Percentiles rank a stretch among this genome's conserved stretches.
These are phyloP conservation scores for Tolypocladium paradoxum DNA, from an alignment of 2,329 filamentous ascomycete genomes.

Conservation along the genomic window DNA sequence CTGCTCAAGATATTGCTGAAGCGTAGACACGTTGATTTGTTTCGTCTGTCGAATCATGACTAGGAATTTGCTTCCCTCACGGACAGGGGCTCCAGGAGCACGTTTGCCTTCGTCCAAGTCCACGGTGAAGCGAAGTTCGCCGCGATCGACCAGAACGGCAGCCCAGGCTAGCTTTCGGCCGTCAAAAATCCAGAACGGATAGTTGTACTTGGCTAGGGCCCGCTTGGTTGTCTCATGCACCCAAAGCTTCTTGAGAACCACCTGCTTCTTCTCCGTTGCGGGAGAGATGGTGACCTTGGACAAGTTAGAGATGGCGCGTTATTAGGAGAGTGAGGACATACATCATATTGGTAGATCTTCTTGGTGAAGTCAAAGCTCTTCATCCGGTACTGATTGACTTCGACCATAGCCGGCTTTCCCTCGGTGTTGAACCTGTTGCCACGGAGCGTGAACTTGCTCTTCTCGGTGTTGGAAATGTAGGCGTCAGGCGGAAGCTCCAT, in stretches of 20 bases:
- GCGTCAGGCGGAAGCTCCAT: constrained; percentile 50
- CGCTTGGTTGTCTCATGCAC: constrained; percentile 48
- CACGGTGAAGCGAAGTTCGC: constrained; percentile 47
- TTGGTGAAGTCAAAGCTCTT: constrained; percentile 41
- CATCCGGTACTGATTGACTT: constrained; percentile 70
- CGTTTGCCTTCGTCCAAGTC: constrained; percentile 61
- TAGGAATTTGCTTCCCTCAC: constrained; percentile 39
- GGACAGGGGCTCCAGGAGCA: constrained; percentile 20
- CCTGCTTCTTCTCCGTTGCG: constrained; percentile 47
- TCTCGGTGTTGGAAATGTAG: constrained; percentile 27
- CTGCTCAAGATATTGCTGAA: constrained; percentile 56
- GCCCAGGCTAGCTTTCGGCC: constrained; percentile 78
- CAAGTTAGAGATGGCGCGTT: too few species aligned
- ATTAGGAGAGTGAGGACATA: constrained; percentile 43
- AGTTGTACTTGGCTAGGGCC: constrained; percentile 35
- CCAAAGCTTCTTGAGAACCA: constrained; percentile 70
- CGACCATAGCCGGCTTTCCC: constrained; percentile 42
- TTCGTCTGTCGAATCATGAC: constrained; percentile 55
- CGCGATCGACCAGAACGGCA: constrained; percentile 27
- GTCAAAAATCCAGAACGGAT: constrained; percentile 59
- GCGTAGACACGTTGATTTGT: constrained; percentile 54
- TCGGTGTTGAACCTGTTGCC: constrained; percentile 39
- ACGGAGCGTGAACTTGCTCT: constrained; percentile 23
- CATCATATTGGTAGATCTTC: constrained; percentile 75
- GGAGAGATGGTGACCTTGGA: constrained; percentile 53